Evolutionary conservation across 2,329 filamentous ascomycete genomes (phyloP).

Genomic region (Aspergillus puulaauensis): DNA sequence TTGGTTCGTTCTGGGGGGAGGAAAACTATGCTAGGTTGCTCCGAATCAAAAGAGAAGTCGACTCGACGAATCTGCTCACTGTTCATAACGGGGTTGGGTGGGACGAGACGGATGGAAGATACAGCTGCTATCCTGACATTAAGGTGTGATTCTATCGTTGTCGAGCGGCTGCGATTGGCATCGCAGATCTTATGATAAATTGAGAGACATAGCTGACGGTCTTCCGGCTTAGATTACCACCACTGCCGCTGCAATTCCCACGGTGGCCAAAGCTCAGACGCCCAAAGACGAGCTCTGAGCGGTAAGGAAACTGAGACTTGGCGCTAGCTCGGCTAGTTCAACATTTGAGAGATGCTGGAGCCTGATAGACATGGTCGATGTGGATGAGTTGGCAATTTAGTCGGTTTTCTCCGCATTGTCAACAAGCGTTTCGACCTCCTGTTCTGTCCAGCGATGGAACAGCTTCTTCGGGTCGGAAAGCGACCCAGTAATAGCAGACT

Average conservation of each 20-base stretch:
- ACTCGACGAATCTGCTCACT: constrained; percentile 15
- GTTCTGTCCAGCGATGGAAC: constrained; percentile 62
- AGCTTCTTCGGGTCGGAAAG: constrained; percentile 61
- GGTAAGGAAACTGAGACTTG: neutral
- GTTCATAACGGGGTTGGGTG: constrained; percentile 15
- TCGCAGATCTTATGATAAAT: neutral
- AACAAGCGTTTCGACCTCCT: constrained; percentile 56
- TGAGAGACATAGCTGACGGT: neutral
- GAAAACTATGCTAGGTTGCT: constrained; percentile 16
- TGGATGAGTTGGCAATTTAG: neutral
- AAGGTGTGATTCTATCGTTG: neutral
- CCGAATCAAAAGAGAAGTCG: constrained; percentile 15
- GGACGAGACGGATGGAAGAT: constrained; percentile 13
- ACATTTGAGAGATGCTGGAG: neutral
- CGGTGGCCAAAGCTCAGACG: neutral
- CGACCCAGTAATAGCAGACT: constrained; percentile 42
- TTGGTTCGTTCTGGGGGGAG: constrained; percentile 16
- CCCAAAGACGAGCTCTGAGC: neutral
- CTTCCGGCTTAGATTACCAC: neutral
- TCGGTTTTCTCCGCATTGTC: constrained; percentile 44
- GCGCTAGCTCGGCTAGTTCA: neutral
- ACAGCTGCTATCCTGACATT: constrained; percentile 15
- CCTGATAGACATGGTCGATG: neutral
- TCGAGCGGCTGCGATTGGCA: neutral
- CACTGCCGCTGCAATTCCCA: neutral